These are phyloP conservation scores for Brassica carinata DNA, from an alignment of 345 rosid species.

Conservation along the genomic window DNA sequence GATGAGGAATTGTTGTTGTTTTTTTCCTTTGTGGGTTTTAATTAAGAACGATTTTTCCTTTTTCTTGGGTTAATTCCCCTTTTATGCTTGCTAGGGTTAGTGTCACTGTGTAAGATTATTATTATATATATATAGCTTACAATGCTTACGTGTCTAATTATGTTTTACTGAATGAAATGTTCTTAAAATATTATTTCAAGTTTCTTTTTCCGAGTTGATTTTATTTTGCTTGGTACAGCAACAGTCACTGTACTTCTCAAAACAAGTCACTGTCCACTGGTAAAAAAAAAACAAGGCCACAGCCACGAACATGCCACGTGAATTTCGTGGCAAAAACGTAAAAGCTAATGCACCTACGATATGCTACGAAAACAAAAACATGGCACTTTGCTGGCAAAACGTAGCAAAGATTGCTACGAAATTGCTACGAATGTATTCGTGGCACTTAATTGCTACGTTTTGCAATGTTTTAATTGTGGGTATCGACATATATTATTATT, in stretches of 20 bases:
- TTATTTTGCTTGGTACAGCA: constrained; percentile 28
- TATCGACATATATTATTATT: no score
- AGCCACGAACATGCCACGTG: no score
- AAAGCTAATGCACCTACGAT: no score
- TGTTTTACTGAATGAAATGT: not conserved
- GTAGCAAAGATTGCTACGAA: no score
- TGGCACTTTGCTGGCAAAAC: no score
- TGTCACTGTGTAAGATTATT: constrained; percentile 34
- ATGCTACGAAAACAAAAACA: no score
- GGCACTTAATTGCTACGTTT: no score
- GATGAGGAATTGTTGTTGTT: constrained; percentile 16
- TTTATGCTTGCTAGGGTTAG: constrained; percentile 39
- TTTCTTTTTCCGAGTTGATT: not conserved
- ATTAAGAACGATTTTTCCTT: constrained; percentile 34
- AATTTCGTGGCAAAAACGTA: no score
- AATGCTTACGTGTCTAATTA: constrained; percentile 38
- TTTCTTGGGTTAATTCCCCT: constrained; percentile 20
- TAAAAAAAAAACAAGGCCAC: no score
- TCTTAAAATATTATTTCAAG: not conserved
- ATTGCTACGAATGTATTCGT: no score
- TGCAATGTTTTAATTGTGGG: no score
- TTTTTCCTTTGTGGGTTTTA: constrained; percentile 31
- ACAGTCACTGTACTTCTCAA: constrained; percentile 24
- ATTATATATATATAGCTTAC: constrained; percentile 18
- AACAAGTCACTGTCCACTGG: no score